Evolutionary conservation across 768 basidiomycete species (phyloP), one percentile per base, ranked within the genome.

Genomic region (Rhodotorula graminis): DNA sequence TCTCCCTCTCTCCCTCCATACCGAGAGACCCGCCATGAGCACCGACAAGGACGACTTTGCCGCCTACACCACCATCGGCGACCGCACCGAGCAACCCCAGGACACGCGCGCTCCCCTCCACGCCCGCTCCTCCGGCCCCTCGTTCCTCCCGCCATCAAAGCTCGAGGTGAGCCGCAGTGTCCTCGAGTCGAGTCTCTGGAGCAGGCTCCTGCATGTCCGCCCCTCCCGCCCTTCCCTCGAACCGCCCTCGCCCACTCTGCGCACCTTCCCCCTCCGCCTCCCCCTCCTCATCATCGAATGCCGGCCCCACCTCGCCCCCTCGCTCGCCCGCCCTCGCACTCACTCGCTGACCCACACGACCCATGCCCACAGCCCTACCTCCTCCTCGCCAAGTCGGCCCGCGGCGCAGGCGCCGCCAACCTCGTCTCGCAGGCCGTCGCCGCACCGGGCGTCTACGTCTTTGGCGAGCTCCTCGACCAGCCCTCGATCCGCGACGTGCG

Each of bases 321-420:
- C 23, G 1, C 62, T 50, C 59, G 21, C 21, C 44, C 23, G 29
- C 33, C 25, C 59, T 58, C 40, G 29, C 44, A n/a, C 18, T 9
- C 9, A 12, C 10, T 31, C 37, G 37, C 57, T 59, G 57, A 59
- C 53, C 42, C 56, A n/a, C n/a, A n/a, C 40, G 25, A 21, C 46
- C 55, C 2, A 5, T 15, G 12, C 42, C 0, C 47, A 1, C 67
- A 97, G 82, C 92, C 93, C 0, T 96, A 90, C 81, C 81, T 96
- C 56, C 86, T 97, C 71, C 92, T 97, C 83, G 92, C 89, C 8
- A 93, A 94, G 80, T 90, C 91, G 0, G 87, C 90, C 18, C 94
- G 92, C 79, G 95, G 95, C 2, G 92, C 92, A 0, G 92, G 90
- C 1, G 93, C 93, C 0, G 93, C 92, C 12, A 93, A 94, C 79